Evolutionary conservation across 805 yeast genomes (phyloP).

Genomic region (Teunomyces lycoperdinae): DNA sequence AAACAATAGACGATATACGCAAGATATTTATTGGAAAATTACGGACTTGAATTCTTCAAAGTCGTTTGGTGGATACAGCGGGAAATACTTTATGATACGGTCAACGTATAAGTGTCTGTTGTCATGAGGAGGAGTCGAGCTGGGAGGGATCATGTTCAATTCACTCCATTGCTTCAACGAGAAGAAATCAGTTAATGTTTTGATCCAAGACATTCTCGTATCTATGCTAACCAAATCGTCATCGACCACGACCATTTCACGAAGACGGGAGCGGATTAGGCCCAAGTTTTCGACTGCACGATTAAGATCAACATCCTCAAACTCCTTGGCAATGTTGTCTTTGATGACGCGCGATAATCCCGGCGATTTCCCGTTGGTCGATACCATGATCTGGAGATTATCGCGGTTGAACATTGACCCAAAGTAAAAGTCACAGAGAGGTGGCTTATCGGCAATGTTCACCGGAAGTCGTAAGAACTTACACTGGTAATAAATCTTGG

Average conservation of each 20-base stretch:
- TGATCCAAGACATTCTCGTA: constrained; percentile 70
- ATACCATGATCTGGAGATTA: constrained; percentile 73
- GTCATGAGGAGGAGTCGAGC: constrained; percentile 15
- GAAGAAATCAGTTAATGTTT: constrained; percentile 58
- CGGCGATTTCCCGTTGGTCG: constrained; percentile 82
- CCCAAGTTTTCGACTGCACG: constrained; percentile 62
- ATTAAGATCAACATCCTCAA: constrained; percentile 46
- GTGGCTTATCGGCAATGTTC: constrained; percentile 82
- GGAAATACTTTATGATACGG: constrained; percentile 46
- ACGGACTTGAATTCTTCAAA: constrained; percentile 10
- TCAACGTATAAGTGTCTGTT: constrained; percentile 24
- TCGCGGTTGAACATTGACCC: constrained; percentile 77
- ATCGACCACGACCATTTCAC: constrained; percentile 43
- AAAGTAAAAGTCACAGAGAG: constrained; percentile 81
- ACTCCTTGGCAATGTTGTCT: constrained; percentile 52
- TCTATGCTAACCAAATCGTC: constrained; percentile 49
- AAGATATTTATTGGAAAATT: not conserved
- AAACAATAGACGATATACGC: too few species aligned
- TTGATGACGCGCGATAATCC: constrained; percentile 56
- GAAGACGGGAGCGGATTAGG: constrained; percentile 47
- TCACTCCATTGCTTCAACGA: constrained; percentile 58
- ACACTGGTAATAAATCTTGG: constrained; percentile 52
- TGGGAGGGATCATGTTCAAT: constrained; percentile 29
- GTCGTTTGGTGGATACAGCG: constrained; percentile 46
- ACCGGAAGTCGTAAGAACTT: constrained; percentile 52